Base-by-base conservation (phyloP, 192 early-diverging fungal genomes). In the Thamnidium elegans region DNA sequence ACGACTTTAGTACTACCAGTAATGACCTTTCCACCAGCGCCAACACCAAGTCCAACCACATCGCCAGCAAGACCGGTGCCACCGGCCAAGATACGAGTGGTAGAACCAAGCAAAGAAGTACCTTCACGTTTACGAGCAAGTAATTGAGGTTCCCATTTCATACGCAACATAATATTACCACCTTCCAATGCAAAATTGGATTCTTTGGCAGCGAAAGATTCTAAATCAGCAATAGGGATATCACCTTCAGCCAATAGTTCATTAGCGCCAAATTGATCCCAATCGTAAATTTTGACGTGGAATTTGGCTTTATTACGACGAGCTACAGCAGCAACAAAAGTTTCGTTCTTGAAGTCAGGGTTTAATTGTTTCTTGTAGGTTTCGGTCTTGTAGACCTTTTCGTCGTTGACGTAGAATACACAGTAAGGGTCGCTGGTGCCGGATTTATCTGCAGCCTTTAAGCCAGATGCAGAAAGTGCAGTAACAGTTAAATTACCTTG, bases 371-470 rank as follows among this genome's bases (percentile, higher is more conserved):
- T 90, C 70, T 92, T 92, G 50, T 85, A 26, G 13, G 75, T 77
- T 53, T 88, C 77, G 30, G 87, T 87, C 61, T 89, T 87, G 78
- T 81, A 74, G 52, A 89, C 82, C 56, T 88, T 85, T 58, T 84
- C 78, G 31, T 78, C 87, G 58, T 90, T 86, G 5, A 89, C 31
- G 53, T 67, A 63, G 60, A 90, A 85, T 39, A 87, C 80, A 9
- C 89, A 72, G 55, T 84, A 93, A 10, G 91, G 91, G 56, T 93
- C 90, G 50, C 85, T 88, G 0, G 81, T 79, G 10, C 91, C 91
- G 8, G 80, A 79, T 32, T 83, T 81, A 71, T 92, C 91, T 4
- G 80, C 87, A 21, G 83, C 89, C 10, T 82, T 81, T 66, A 92
- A 63, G 44, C 85, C 76, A 14, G 67, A 70, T 3, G 84, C 91